phyloP scores from a whole-genome alignment of 768 basidiomycete genomes.

The Amanita polypyramis region DNA sequence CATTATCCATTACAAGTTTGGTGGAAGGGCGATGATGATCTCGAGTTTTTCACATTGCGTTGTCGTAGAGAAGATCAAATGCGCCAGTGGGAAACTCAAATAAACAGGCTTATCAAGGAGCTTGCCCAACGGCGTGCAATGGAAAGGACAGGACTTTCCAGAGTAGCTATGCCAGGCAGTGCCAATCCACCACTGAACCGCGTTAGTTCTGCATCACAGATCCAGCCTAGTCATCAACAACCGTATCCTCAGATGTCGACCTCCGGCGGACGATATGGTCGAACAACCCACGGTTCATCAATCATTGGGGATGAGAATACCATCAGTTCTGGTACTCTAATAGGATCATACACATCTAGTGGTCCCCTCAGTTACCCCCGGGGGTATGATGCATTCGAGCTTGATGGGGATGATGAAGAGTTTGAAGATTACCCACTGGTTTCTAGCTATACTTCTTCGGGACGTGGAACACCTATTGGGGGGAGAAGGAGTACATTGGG shows the following conservation, averaged over 20 bases:
- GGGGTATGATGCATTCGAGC: slow-evolving; percentile 61
- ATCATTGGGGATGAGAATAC: slow-evolving; percentile 23
- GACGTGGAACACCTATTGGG: slow-evolving; percentile 66
- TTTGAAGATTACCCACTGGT: slow-evolving; percentile 65
- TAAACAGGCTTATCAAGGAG: slow-evolving; percentile 80
- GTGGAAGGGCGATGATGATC: slow-evolving; percentile 91
- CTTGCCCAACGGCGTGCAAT: slow-evolving; percentile 59
- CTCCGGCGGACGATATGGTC: slow-evolving; percentile 4
- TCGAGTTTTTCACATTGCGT: slow-evolving; percentile 90
- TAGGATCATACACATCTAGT: slow-evolving; percentile 18
- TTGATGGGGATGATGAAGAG: slow-evolving; percentile 64
- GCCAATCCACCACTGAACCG: slow-evolving; percentile 28
- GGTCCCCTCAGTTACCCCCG: slow-evolving; percentile 50
- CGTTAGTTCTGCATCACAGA: slow-evolving; percentile 22
- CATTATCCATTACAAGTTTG: slow-evolving; percentile 80
- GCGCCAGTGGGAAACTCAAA: slow-evolving; percentile 83
- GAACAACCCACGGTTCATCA: slow-evolving; percentile 1
- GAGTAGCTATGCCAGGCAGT: slow-evolving; percentile 39
- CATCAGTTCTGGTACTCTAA: slow-evolving; percentile 16
- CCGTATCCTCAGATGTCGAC: slow-evolving; percentile 16
- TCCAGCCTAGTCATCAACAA: slow-evolving; percentile 20
- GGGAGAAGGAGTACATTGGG: slow-evolving; percentile 28
- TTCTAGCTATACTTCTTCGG: slow-evolving; percentile 35
- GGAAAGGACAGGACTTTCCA: slow-evolving; percentile 46
- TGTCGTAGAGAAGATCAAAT: slow-evolving; percentile 90